A percentile compares a stretch with the other conserved stretches of the same genome.
phyloP scores from a whole-genome alignment of 305 asterid genomes.

The Solanum hybrid region DNA sequence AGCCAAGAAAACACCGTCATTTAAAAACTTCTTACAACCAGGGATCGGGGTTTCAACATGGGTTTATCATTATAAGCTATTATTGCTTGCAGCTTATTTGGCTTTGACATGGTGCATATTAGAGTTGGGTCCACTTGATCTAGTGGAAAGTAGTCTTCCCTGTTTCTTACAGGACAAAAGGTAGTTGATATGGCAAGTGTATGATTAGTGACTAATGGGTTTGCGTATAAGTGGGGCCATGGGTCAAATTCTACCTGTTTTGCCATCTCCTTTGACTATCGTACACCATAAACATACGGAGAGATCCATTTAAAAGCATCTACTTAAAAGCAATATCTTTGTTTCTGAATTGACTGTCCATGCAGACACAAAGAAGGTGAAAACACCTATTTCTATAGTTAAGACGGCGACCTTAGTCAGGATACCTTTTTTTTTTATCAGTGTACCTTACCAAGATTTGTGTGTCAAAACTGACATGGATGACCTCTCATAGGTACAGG shows the following conservation, averaged over 20 bases:
- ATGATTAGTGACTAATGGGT: not conserved
- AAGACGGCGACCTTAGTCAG: not conserved
- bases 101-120: not conserved
- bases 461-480: not conserved
- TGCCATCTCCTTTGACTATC: not conserved
- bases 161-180: not conserved
- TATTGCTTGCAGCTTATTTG: not conserved
- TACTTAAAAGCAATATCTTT: not conserved
- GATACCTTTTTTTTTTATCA: not conserved
- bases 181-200: not conserved
- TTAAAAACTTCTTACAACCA: not conserved
- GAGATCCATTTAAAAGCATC: not conserved
- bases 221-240: not conserved
- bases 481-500: not conserved
- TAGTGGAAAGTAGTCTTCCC: not conserved
- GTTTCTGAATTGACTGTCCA: not conserved
- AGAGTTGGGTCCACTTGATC: not conserved
- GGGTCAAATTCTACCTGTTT: not conserved
- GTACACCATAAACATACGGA: not conserved
- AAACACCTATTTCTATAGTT: not conserved
- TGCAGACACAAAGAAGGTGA: not conserved
- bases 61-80: not conserved
- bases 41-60: not conserved
- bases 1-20: not conserved
- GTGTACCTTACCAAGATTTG: not conserved